Base-by-base conservation (phyloP, 2,329 filamentous ascomycete species). In the Thermochaetoides dissita region DNA sequence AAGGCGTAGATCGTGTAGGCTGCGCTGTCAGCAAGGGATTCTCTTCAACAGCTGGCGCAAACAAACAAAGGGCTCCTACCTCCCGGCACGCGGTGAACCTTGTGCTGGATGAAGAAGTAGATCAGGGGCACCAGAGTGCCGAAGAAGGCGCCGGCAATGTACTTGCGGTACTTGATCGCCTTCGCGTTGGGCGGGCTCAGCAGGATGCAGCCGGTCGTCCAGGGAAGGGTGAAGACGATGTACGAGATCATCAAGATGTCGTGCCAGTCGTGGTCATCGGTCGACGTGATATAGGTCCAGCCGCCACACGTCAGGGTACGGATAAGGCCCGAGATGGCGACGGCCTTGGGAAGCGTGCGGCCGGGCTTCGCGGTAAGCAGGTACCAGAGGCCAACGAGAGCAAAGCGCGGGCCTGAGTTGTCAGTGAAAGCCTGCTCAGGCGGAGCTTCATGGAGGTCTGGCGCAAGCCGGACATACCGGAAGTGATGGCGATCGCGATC, bases 171-270 rank as follows among this genome's bases (percentile, higher is more conserved):
- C 63, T 82, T 87, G 58, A 95, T 72, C 6, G 91, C 85, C 48
- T 68, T 75, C 9, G 80, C 72, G 59, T 95, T 94, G 43, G 80
- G 77, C 8, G 89, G 87, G 62, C 88, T 95, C 40, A 96, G 66
- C 6, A 82, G 78, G 47, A 96, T 74, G 61, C 89, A 95, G 38
- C 91, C 91, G 38, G 86, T 62, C 2, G 89, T 98, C 91, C 91
- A 98, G 2, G 91, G 91, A 41, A 98, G 69, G 3, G 91, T 96
- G 31, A 86, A 83, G 37, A 98, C 81, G 43, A 98, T 71, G 62
- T 98, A 98, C 10, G 87, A 93, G 53, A 98, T 95, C 91, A 98
- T 98, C 61, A 98, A 89, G 49, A 96, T 89, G 57, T 98, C 91
- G 61, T 98, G 91, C 88, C 87, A 96, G 63, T 94, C 79, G 62